phyloP scores from a whole-genome alignment of 2,329 filamentous ascomycete genomes.

The Gremmenia infestans region DNA sequence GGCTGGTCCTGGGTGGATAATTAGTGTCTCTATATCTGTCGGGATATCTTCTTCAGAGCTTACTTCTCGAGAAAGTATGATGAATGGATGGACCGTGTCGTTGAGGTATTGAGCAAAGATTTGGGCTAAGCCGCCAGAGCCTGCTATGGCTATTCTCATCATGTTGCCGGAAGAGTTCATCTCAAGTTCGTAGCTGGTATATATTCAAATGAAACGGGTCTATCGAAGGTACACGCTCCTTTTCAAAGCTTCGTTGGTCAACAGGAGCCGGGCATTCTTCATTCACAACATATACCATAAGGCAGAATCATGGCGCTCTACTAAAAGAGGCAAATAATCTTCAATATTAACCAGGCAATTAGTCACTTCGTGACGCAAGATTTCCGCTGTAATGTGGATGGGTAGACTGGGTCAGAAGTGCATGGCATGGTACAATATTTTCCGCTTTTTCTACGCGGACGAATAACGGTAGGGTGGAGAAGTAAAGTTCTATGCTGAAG shows the following conservation, averaged over 20 bases:
- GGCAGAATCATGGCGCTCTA: constrained; percentile 13
- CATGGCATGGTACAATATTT: constrained; percentile 9
- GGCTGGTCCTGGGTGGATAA: constrained; percentile 31
- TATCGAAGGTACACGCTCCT: not conserved
- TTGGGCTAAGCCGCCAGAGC: constrained; percentile 54
- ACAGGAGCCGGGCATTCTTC: not conserved
- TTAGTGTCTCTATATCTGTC: constrained; percentile 5
- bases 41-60: constrained; percentile 24
- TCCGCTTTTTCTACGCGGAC: not conserved
- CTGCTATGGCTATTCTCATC: constrained; percentile 59
- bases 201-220: not conserved
- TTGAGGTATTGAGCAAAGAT: constrained; percentile 55
- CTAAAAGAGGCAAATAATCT: constrained; percentile 11
- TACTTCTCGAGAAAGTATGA: constrained; percentile 65
- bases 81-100: constrained; percentile 60
- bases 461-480: constrained; percentile 6
- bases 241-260: constrained; percentile 11
- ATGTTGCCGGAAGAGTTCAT: constrained; percentile 13
- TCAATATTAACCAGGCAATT: constrained; percentile 12
- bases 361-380: constrained; percentile 20
- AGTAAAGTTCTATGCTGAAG: not conserved
- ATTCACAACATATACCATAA: constrained; percentile 7
- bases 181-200: not conserved
- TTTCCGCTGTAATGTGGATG: constrained; percentile 14
- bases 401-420: constrained; percentile 6